phyloP scores from a whole-genome alignment of 192 early-diverging fungal genomes.

The Backusella morwellensis region DNA sequence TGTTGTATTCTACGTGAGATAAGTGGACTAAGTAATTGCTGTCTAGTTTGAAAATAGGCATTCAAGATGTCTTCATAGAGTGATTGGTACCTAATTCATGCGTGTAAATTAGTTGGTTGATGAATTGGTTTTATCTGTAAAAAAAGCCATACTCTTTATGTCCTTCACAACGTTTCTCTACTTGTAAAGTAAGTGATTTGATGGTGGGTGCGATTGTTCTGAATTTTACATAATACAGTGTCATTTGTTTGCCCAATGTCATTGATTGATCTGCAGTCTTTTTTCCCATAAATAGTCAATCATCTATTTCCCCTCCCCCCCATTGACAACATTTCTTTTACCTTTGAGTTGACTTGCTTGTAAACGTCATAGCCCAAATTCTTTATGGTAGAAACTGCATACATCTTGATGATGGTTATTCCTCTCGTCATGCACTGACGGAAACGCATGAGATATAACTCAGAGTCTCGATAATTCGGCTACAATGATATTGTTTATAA shows the following conservation, averaged over 20 bases:
- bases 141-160: slow-evolving; percentile 63
- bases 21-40: slow-evolving; percentile 63
- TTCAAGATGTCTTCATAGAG: slow-evolving; percentile 74
- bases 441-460: slow-evolving; percentile 92
- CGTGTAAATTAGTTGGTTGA: not conserved
- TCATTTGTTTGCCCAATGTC: slow-evolving; percentile 26
- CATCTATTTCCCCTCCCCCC: not conserved
- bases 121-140: not conserved
- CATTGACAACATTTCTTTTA: not conserved
- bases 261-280: slow-evolving; percentile 34
- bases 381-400: slow-evolving; percentile 72
- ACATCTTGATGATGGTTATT: slow-evolving; percentile 91
- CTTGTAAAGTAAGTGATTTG: slow-evolving; percentile 63
- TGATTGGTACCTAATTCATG: slow-evolving; percentile 52
- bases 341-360: slow-evolving; percentile 51
- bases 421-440: slow-evolving; percentile 93
- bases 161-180: slow-evolving; percentile 67
- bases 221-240: slow-evolving; percentile 81
- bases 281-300: slow-evolving; percentile 7
- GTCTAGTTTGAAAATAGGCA: slow-evolving; percentile 74
- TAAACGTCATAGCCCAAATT: slow-evolving; percentile 58
- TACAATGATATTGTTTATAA: slow-evolving; percentile 17
- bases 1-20: slow-evolving; percentile 61
- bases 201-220: slow-evolving; percentile 61
- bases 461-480: slow-evolving; percentile 80